Conservation (phyloP, 306 rosid genomes). For the Quercus parvula region DNA sequence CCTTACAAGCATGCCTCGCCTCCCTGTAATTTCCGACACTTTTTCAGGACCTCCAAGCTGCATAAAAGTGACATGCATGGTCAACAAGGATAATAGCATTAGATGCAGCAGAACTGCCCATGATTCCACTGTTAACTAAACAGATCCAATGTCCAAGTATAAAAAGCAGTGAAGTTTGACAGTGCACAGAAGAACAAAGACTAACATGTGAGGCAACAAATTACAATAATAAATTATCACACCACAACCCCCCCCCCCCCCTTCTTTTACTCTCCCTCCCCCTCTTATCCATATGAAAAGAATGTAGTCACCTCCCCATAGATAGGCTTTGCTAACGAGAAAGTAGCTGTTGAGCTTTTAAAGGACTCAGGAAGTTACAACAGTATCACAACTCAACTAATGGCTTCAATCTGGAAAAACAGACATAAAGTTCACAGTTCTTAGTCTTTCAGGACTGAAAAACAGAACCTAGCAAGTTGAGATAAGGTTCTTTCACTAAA, state of each 20-base stretch:
- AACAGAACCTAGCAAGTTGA: background rate
- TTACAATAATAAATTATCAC: no score
- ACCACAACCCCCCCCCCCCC: no score
- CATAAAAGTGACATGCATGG: conserved; percentile 14
- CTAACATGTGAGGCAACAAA: background rate
- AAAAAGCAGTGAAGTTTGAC: background rate
- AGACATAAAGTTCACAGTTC: background rate
- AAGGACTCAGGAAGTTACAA: background rate
- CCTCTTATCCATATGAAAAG: no score
- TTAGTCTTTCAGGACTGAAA: background rate
- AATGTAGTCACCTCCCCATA: no score
- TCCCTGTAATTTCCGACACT: conserved; percentile 96
- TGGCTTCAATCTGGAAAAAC: background rate
- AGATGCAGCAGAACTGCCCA: background rate
- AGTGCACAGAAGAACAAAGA: background rate
- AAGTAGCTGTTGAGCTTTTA: background rate
- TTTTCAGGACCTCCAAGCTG: conserved; percentile 99
- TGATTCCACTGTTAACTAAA: background rate
- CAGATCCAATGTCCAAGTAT: background rate
- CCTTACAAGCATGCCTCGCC: conserved; percentile 99
- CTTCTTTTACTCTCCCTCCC: no score
- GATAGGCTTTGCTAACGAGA: background rate
- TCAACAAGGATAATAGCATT: conserved; percentile 10
- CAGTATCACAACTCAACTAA: background rate
- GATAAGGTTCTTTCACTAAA: background rate